These are phyloP conservation scores for Miscanthus sacchariflorus DNA, from an alignment of 202 grass and related monocot species.

Conservation along the genomic window DNA sequence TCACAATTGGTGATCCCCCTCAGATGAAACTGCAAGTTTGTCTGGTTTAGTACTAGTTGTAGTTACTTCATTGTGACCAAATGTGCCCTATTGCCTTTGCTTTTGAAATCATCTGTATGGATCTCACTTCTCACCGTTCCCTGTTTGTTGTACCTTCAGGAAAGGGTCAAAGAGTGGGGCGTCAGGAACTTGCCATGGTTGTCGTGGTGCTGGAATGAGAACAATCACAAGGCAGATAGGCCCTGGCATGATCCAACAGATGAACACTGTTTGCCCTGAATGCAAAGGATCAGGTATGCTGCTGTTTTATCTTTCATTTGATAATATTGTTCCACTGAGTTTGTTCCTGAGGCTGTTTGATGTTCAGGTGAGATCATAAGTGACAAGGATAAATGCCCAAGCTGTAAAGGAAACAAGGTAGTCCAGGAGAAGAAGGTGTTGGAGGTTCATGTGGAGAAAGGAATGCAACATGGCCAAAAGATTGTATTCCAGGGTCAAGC, in stretches of 20 bases:
- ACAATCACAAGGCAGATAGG: conserved; percentile 92
- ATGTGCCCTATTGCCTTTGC: not conserved
- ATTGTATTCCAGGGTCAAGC: conserved; percentile 97
- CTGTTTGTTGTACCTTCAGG: conserved; percentile 52
- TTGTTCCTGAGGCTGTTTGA: conserved; percentile 28
- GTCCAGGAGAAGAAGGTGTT: conserved; percentile 84
- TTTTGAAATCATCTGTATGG: not conserved
- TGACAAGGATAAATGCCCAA: conserved; percentile 84
- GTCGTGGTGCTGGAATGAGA: conserved; percentile 74
- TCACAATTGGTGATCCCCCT: not conserved
- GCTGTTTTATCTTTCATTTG: conserved; percentile 29
- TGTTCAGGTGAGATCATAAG: conserved; percentile 87
- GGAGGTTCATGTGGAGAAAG: conserved; percentile 96
- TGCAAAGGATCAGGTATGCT: conserved; percentile 84
- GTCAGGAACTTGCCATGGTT: conserved; percentile 76
- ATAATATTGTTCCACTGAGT: conserved; percentile 22
- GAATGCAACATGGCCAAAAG: conserved; percentile 92
- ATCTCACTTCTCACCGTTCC: conserved; percentile 33
- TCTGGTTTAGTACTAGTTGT: conserved; percentile 1
- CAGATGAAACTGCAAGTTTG: not conserved
- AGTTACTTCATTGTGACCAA: not conserved
- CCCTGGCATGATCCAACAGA: conserved; percentile 93
- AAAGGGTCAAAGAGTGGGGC: conserved; percentile 93
- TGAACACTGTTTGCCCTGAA: conserved; percentile 86
- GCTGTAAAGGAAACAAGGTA: conserved; percentile 80